Evolutionary conservation across 805 yeast genomes (phyloP), one percentile per base, ranked within the genome.

Genomic region (Nakazawaea populi): DNA sequence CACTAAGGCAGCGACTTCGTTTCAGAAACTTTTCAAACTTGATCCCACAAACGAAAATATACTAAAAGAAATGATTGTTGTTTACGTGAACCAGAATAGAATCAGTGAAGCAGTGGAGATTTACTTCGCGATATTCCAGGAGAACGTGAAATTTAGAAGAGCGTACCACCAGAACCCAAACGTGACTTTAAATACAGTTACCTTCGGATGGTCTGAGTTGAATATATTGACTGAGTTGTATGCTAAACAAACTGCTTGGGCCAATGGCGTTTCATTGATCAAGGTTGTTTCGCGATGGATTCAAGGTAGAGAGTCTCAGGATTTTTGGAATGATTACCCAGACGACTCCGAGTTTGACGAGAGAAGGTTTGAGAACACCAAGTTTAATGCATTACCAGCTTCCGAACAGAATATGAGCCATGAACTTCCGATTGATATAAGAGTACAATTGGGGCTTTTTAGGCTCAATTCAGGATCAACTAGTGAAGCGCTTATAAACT

Each of bases 331-430:
- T 55, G 84, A 79, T 48, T 62, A 60, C 3, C 70, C 68, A 12
- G 83, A 83, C 55, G 98, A 92, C 64, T 70, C 87, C 0, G 98
- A 92, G 65, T 92, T 85, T 67, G 97, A 92, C 63, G 78, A 73
- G 28, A 74, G 95, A 60, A 70, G 95, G 55, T 66, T 69, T 37
- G 76, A 74, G 42, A 73, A 74, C 56, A 65, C 69, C 8, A 71
- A 70, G 45, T 80, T 64, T 57, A 73, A 71, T 47, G 65, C 72
- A 1, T 55, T 79, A 29, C 58, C 74, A 1, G 62, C 60, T 10
- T 67, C 67, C 44, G 77, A 76, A 50, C 64, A 70, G 51, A 55
- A 67, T 37, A 73, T 73, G 58, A 60, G 52, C 12, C 80, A 67
- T 56, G 65, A 74, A 7, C 66, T 94, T 24, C 98, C 98, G 1